These are phyloP conservation scores for Ophidiomyces ophidiicola DNA, from an alignment of 2,329 filamentous ascomycete genomes.

Conservation along the genomic window DNA sequence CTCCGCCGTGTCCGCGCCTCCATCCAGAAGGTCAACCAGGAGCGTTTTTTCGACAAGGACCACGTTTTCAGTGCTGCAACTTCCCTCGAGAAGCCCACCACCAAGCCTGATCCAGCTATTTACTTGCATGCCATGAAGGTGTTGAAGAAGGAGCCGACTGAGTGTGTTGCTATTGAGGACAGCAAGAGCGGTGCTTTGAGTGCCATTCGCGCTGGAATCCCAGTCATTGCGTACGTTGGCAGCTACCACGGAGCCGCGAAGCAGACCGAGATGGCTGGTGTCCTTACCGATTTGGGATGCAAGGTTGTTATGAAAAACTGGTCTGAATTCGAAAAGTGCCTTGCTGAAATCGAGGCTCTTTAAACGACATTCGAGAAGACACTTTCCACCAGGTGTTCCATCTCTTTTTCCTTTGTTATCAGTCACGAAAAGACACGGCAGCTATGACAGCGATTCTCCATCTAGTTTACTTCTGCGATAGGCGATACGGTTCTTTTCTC, in stretches of 20 bases:
- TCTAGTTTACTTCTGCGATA: constrained; percentile 6
- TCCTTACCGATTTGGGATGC: constrained; percentile 50
- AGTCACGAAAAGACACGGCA: no score
- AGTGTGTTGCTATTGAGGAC: constrained; percentile 77
- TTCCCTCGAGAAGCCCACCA: constrained; percentile 64
- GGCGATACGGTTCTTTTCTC: background rate
- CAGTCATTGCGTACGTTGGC: constrained; percentile 73
- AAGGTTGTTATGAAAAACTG: constrained; percentile 46
- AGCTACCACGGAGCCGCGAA: constrained; percentile 53
- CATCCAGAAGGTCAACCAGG: constrained; percentile 65
- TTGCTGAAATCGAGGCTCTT: constrained; percentile 32
- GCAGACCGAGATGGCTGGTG: constrained; percentile 52
- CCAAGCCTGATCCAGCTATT: constrained; percentile 82
- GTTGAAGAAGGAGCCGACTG: constrained; percentile 56
- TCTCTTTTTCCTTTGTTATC: background rate
- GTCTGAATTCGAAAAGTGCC: constrained; percentile 34
- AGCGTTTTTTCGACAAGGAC: constrained; percentile 64
- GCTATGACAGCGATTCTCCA: no score
- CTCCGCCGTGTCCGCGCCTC: constrained; percentile 65
- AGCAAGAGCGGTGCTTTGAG: constrained; percentile 73
- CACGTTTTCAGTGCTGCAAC: constrained; percentile 73
- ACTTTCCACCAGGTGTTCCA: background rate
- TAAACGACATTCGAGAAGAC: constrained; percentile 11
- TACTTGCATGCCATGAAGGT: constrained; percentile 66
- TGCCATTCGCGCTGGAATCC: constrained; percentile 64